A percentile compares a stretch with the other conserved stretches of the same genome.
Evolutionary conservation across 306 rosid species (phyloP).

Genomic region (Prosopis cineraria): DNA sequence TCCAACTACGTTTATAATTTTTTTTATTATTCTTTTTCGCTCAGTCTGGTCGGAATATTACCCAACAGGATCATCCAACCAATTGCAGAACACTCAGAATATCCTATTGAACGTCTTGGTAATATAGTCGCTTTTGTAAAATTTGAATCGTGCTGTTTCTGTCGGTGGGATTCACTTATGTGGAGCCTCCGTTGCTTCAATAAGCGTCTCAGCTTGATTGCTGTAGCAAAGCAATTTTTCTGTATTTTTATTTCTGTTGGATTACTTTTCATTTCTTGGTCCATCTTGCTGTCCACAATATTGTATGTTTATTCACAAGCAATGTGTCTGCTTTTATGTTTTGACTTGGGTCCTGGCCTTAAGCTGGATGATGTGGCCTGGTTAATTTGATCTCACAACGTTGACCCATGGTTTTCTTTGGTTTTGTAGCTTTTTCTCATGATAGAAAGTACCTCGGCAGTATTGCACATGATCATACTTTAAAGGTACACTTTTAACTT

Average conservation of each 20-base stretch:
- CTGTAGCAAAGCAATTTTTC: constrained; percentile 1
- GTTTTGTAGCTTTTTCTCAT: constrained; percentile 72
- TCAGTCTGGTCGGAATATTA: constrained; percentile 79
- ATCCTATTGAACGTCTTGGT: constrained; percentile 93
- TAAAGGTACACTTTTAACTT: constrained; percentile 58
- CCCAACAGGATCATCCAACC: constrained; percentile 92
- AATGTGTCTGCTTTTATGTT: background rate
- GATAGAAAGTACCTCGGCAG: constrained; percentile 83
- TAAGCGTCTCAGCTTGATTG: background rate
- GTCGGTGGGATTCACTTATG: background rate
- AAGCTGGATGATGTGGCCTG: background rate
- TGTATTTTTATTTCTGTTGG: background rate
- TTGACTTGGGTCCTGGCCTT: background rate
- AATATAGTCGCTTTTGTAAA: constrained; percentile 30
- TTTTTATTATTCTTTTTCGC: constrained; percentile 10
- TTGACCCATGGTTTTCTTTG: constrained; percentile 39
- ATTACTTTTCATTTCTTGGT: background rate
- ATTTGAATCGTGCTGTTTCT: constrained; percentile 1
- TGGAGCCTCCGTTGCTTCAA: background rate
- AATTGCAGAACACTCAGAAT: constrained; percentile 88
- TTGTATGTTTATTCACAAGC: constrained; percentile 6
- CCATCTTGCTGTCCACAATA: background rate
- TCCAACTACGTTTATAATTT: constrained; percentile 6
- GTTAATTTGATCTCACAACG: background rate
- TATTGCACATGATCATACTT: constrained; percentile 72